Evolutionary conservation across 768 basidiomycete species (phyloP).

Genomic region (Suillus americanus): DNA sequence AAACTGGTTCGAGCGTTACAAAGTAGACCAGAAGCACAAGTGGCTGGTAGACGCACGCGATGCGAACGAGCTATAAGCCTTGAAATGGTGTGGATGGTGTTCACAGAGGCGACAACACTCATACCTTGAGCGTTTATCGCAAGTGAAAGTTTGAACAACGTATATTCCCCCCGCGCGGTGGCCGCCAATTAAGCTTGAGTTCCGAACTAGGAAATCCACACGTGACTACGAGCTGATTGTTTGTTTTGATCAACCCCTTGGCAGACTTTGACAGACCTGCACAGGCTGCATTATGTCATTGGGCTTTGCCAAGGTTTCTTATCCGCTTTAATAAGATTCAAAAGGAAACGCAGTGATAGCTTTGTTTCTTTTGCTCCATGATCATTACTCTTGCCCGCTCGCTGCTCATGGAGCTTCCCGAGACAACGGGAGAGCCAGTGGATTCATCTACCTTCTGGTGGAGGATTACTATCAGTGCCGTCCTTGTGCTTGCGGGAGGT

Average conservation of each 20-base stretch:
- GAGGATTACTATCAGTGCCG: constrained; percentile 64
- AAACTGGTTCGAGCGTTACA: background rate
- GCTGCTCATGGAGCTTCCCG: constrained; percentile 4
- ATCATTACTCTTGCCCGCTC: constrained; percentile 9
- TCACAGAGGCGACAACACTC: background rate
- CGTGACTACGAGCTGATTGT: too few species aligned
- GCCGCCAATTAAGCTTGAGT: background rate
- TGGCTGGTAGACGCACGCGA: background rate
- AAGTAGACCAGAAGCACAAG: too few species aligned
- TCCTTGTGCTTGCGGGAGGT: constrained; percentile 81
- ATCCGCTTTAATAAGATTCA: background rate
- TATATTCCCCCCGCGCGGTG: background rate
- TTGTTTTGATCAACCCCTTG: too few species aligned
- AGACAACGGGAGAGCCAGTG: constrained; percentile 24
- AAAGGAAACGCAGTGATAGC: background rate
- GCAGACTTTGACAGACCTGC: too few species aligned
- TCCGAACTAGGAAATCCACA: background rate
- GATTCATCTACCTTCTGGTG: constrained; percentile 72
- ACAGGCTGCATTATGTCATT: background rate
- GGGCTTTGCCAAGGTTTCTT: background rate
- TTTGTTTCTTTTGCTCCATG: constrained; percentile 12
- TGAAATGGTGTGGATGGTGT: background rate
- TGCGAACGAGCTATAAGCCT: background rate
- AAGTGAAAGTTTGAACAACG: background rate
- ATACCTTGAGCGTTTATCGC: background rate